phyloP scores from a whole-genome alignment of 2,329 filamentous ascomycete genomes.

The Hyphodiscus sp. region DNA sequence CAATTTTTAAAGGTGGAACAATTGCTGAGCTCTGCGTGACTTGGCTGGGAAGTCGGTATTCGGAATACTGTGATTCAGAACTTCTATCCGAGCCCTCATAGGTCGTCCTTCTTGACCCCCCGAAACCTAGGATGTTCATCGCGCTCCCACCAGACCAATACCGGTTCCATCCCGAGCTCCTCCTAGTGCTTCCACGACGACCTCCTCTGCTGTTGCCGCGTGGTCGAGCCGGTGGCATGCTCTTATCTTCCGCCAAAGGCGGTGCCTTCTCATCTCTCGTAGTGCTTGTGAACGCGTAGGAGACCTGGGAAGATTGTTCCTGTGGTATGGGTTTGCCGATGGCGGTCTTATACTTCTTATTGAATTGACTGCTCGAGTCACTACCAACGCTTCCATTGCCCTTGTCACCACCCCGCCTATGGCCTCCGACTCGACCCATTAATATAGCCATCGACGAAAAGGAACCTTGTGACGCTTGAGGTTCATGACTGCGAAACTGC shows the following conservation, averaged over 20 bases:
- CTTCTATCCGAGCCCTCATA: slow-evolving; percentile 39
- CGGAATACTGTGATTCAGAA: slow-evolving; percentile 50
- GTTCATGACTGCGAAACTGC: slow-evolving; percentile 41
- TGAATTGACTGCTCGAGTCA: slow-evolving; percentile 50
- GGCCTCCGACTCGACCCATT: slow-evolving; percentile 53
- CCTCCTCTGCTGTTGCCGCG: slow-evolving; percentile 16
- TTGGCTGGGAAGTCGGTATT: slow-evolving; percentile 33
- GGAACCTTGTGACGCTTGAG: slow-evolving; percentile 48
- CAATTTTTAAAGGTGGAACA: slow-evolving; percentile 60
- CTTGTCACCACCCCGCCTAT: slow-evolving; percentile 37
- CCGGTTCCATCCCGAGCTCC: slow-evolving; percentile 69
- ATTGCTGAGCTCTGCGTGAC: slow-evolving; percentile 62
- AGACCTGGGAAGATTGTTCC: slow-evolving; percentile 23
- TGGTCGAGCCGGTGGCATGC: slow-evolving; percentile 10
- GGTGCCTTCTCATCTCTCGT: slow-evolving; percentile 29
- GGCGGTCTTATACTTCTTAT: slow-evolving; percentile 54
- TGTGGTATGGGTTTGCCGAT: slow-evolving; percentile 56
- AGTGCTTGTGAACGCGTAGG: slow-evolving; percentile 17
- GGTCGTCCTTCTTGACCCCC: slow-evolving; percentile 33
- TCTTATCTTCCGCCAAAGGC: slow-evolving; percentile 30
- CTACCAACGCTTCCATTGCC: slow-evolving; percentile 53
- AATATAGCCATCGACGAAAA: slow-evolving; percentile 59
- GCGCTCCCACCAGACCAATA: slow-evolving; percentile 72
- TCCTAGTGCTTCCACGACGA: slow-evolving; percentile 36
- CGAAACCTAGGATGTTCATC: slow-evolving; percentile 58